These are phyloP conservation scores for Cymbopogon flexuosus DNA, from an alignment of 202 grass and related monocot genomes.

Conservation along the genomic window DNA sequence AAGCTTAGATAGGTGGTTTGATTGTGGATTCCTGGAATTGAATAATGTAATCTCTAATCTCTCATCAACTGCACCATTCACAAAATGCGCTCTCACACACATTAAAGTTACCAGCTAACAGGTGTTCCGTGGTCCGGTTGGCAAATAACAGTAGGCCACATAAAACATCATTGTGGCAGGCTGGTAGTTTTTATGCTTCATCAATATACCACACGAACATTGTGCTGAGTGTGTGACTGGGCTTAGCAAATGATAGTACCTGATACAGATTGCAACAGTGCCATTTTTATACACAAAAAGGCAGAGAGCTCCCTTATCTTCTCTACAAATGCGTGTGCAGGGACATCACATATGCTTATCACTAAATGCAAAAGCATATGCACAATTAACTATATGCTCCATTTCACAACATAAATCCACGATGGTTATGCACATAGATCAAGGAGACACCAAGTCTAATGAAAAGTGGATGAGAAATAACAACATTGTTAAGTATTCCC, in stretches of 20 bases:
- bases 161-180: neutral
- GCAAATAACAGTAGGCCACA: neutral
- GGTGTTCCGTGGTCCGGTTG: neutral
- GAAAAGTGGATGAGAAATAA: neutral
- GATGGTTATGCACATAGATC: neutral
- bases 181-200: neutral
- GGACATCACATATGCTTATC: neutral
- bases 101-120: constrained; percentile 1
- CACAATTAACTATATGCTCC: neutral
- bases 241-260: neutral
- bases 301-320: neutral
- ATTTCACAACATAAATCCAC: neutral
- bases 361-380: constrained; percentile 1
- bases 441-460: neutral
- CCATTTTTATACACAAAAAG: neutral
- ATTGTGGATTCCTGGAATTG: neutral
- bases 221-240: neutral
- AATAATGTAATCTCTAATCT: neutral
- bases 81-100: neutral
- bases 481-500: neutral
- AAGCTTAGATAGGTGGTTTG: neutral
- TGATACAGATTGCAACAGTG: neutral
- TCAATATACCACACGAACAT: neutral
- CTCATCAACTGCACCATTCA: neutral
- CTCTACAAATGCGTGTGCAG: neutral